Base-by-base conservation (phyloP, 805 yeast species). In the Yamadazyma insecticola region DNA sequence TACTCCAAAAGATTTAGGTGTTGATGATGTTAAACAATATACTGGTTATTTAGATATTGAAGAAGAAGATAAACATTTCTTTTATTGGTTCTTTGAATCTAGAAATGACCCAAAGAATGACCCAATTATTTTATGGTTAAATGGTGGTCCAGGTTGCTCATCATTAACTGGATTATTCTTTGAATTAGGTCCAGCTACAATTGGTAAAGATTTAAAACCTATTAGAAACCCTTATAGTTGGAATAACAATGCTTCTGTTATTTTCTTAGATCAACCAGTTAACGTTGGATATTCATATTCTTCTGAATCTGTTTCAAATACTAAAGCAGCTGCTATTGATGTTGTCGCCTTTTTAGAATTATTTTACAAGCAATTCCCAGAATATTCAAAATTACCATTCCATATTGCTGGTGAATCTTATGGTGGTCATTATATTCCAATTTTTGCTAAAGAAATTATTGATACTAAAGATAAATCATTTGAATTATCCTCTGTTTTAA, bases 1-100 rank as follows among this genome's bases (percentile, higher is more conserved):
- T 19, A 62, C 72, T 41, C 95, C 95, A 10, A 66, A 70, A 40
- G 66, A 61, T 22, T 71, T 89, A 44, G 95, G 94, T 12, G 62
- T 89, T 35, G 97, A 90, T 61, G 57, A 69, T 5, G 95, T 86
- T 29, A 76, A 81, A 51, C 96, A 87, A 57, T 80, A 74, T 54
- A 70, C 89, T 22, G 96, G 96, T 32, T 87, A 87, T 58, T 74
- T 87, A 52, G 96, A 87, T 57, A 76, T 83, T 30, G 75, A 69
- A 37, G 81, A 77, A 30, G 86, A 79, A 44, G 96, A 86, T 44
- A 65, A 65, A 49, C 72, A 65, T 48, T 65, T 65, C 42, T 65
- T 65, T 48, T 65, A 56, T 50, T 65, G 65, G 65, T 59, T 60
- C 36, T 65, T 65, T 33, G 72, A 65, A 49, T 57, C 66, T 26